Evolutionary conservation across 2,329 filamentous ascomycete genomes (phyloP).

Genomic region (Rutstroemia sydowiana): DNA sequence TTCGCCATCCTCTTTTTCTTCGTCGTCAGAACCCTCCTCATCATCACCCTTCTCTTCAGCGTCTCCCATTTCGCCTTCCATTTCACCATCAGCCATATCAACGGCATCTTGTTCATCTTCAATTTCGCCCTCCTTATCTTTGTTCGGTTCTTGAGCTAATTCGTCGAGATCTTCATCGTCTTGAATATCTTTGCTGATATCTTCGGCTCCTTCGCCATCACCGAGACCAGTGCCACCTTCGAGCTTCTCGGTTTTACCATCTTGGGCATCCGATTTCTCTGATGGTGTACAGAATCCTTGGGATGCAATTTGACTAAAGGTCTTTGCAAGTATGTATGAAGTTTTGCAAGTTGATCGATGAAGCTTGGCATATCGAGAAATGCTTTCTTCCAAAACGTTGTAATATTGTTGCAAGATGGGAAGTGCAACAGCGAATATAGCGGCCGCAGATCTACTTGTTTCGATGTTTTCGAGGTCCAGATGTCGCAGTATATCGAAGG

Average conservation of each 20-base stretch:
- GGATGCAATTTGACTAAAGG: constrained; percentile 70
- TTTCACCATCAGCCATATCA: constrained; percentile 87
- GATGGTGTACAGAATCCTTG: constrained; percentile 89
- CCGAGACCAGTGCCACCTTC: constrained; percentile 91
- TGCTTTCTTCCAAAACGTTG: constrained; percentile 48
- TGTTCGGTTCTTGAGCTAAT: constrained; percentile 74
- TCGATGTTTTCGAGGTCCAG: constrained; percentile 37
- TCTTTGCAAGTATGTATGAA: constrained; percentile 65
- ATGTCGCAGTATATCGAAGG: constrained; percentile 39
- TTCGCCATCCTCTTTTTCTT: constrained; percentile 53
- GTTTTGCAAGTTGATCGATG: constrained; percentile 69
- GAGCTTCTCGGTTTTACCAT: constrained; percentile 67
- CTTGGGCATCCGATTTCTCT: constrained; percentile 67
- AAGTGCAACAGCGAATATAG: constrained; percentile 52
- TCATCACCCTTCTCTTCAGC: constrained; percentile 54
- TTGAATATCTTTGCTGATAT: constrained; percentile 95
- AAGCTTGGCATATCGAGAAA: constrained; percentile 52
- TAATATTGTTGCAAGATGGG: constrained; percentile 73
- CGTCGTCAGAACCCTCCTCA: constrained; percentile 56
- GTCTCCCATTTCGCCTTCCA: constrained; percentile 78
- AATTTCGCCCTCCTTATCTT: constrained; percentile 52
- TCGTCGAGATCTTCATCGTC: constrained; percentile 91
- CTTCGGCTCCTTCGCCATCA: constrained; percentile 89
- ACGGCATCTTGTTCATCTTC: constrained; percentile 78
- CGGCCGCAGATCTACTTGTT: constrained; percentile 40